Evolutionary conservation across 495 filamentous ascomycete genomes (phyloP).

Genomic region (Choiromyces venosus): DNA sequence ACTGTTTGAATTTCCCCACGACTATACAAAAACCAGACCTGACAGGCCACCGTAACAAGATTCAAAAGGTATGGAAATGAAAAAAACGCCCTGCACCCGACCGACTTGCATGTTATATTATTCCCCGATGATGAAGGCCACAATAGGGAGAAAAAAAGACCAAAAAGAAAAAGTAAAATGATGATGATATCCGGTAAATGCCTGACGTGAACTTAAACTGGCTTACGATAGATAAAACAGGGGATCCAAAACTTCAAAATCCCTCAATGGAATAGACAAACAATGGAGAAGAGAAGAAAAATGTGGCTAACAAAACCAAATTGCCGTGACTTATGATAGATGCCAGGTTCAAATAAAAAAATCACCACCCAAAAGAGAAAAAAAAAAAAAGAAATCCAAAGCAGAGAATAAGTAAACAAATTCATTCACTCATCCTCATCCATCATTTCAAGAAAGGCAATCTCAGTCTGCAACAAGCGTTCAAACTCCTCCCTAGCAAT

Average conservation of each 20-base stretch:
- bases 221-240: not conserved
- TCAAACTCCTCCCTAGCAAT: conserved; percentile 83
- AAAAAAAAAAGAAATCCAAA: not conserved
- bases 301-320: not conserved
- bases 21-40: not conserved
- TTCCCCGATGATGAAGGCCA: too few species aligned
- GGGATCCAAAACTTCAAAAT: not conserved
- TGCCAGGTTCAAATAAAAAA: not conserved
- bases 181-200: not conserved
- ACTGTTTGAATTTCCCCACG: too few species aligned
- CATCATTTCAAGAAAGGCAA: conserved; percentile 69
- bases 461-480: conserved; percentile 67
- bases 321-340: not conserved
- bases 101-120: not conserved
- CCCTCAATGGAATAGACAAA: not conserved
- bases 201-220: not conserved
- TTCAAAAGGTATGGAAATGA: not conserved
- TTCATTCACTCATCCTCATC: conserved; percentile 55
- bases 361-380: not conserved
- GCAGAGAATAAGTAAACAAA: not conserved
- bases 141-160: not conserved
- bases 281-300: not conserved
- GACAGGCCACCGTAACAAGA: not conserved
- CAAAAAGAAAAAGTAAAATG: not conserved
- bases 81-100: not conserved